A percentile compares a stretch with the other conserved stretches of the same genome.
phyloP scores from a whole-genome alignment of 2,329 filamentous ascomycete species.

The Cercospora brassicicola region DNA sequence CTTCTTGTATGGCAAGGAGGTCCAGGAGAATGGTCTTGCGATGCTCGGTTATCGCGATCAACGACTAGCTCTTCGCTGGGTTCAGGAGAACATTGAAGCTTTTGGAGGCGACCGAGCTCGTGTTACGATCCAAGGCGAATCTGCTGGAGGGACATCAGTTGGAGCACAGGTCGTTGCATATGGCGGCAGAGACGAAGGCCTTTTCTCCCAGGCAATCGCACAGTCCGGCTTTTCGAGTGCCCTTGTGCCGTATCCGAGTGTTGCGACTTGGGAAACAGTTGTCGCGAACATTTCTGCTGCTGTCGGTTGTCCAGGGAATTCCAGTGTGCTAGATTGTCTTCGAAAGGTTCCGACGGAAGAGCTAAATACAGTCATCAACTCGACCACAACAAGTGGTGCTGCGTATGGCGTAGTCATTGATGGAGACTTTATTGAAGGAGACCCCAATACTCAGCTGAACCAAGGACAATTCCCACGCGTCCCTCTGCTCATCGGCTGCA shows the following conservation, averaged over 20 bases:
- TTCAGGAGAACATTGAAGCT: conserved; percentile 38
- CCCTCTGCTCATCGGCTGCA: conserved; percentile 32
- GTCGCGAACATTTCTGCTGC: conserved; percentile 32
- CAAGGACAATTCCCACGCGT: conserved; percentile 33
- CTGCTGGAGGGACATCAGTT: conserved; percentile 46
- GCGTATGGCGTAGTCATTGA: conserved; percentile 29
- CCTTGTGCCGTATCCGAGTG: conserved; percentile 19
- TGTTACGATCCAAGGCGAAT: conserved; percentile 35
- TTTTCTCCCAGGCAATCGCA: conserved; percentile 57
- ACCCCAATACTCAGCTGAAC: conserved; percentile 24
- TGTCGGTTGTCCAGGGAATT: conserved; percentile 25
- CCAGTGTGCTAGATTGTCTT: conserved; percentile 41
- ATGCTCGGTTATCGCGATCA: conserved; percentile 42
- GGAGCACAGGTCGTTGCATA: conserved; percentile 56
- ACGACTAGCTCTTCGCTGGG: conserved; percentile 46
- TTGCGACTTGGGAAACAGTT: conserved; percentile 30
- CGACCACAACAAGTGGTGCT: conserved; percentile 25
- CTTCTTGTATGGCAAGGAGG: conserved; percentile 60
- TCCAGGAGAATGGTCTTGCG: conserved; percentile 55
- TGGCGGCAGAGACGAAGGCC: conserved; percentile 54
- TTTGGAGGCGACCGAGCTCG: conserved; percentile 33
- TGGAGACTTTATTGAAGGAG: conserved; percentile 31
- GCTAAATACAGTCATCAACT: conserved; percentile 33
- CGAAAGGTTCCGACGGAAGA: conserved; percentile 24
- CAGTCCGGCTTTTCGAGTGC: conserved; percentile 49